Conservation (phyloP, 2,329 filamentous ascomycete genomes). For the Clarireedia homoeocarpa region DNA sequence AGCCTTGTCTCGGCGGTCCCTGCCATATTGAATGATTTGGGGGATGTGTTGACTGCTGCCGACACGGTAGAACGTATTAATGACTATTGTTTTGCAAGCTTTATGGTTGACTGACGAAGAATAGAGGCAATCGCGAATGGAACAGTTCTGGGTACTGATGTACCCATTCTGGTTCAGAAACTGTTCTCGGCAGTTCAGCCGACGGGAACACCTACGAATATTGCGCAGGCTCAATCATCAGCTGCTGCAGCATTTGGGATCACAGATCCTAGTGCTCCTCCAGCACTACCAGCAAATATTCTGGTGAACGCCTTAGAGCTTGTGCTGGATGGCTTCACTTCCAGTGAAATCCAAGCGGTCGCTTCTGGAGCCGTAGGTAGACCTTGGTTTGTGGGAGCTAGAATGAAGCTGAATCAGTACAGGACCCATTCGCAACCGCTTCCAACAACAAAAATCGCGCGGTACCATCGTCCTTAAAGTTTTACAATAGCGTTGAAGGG, state of each 20-base stretch:
- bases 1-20: neutral
- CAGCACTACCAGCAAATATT: slow-evolving; percentile 11
- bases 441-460: neutral
- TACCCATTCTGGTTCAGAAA: slow-evolving; percentile 11
- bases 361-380: neutral
- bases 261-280: slow-evolving; percentile 1
- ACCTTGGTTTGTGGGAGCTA: no score
- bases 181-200: slow-evolving; percentile 20
- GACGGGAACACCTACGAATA: slow-evolving; percentile 21
- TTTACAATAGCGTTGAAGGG: slow-evolving; percentile 15
- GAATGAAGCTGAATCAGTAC: neutral
- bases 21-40: neutral
- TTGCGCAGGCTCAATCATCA: slow-evolving; percentile 15
- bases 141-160: slow-evolving; percentile 13
- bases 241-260: slow-evolving; percentile 9
- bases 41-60: neutral
- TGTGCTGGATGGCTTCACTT: slow-evolving; percentile 14
- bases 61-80: neutral
- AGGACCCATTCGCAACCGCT: neutral
- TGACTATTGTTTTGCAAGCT: no score
- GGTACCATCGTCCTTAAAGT: slow-evolving; percentile 11
- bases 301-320: slow-evolving; percentile 13
- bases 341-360: slow-evolving; percentile 10
- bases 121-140: slow-evolving; percentile 14
- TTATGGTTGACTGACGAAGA: neutral